Base-by-base conservation (phyloP, 2,329 filamentous ascomycete genomes). In the Pestalotiopsis sp. region DNA sequence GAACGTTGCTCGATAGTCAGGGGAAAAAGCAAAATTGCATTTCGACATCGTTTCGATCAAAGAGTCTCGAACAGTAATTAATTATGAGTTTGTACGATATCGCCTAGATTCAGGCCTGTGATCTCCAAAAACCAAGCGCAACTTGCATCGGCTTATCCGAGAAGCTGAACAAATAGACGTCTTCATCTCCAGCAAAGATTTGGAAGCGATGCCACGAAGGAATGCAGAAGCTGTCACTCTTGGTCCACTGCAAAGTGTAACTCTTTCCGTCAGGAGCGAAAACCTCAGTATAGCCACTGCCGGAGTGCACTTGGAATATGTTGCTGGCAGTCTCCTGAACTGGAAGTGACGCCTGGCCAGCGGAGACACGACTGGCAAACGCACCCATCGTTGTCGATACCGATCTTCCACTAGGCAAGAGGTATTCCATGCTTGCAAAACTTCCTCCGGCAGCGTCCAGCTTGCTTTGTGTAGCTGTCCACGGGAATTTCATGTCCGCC, bases 111-210 rank as follows among this genome's bases (percentile, higher is more conserved):
- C 38, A 63, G 2, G 76, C 81, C 4, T 78, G 77, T 7, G 72
- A 73, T 2, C 84, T 76, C 71, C 86, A 88, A 66, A 87, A 87
- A 0, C 86, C 86, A 40, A 89, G 74, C 0, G 82, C 77, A 12
- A 78, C 81, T 2, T 88, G 75, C 85, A 89, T 87, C 0, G 86
- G 86, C 76, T 83, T 84, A 70, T 89, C 87, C 70, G 87, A 82
- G 69, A 88, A 87, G 0, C 83, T 78, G 69, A 87, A 88, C 36
- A 89, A 70, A 72, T 89, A 88, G 0, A 83, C 83, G 0, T 75
- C 76, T 41, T 77, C 72, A 2, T 68, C 70, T 13, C 75, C 75
- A 1, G 85, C 82, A 66, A 81, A 80, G 71, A 87, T 85, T 72
- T 85, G 80, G 69, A 85, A 86, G 13, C 69, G 73, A 64, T 86